Base-by-base conservation (phyloP, 306 rosid genomes). In the Senna siamea region DNA sequence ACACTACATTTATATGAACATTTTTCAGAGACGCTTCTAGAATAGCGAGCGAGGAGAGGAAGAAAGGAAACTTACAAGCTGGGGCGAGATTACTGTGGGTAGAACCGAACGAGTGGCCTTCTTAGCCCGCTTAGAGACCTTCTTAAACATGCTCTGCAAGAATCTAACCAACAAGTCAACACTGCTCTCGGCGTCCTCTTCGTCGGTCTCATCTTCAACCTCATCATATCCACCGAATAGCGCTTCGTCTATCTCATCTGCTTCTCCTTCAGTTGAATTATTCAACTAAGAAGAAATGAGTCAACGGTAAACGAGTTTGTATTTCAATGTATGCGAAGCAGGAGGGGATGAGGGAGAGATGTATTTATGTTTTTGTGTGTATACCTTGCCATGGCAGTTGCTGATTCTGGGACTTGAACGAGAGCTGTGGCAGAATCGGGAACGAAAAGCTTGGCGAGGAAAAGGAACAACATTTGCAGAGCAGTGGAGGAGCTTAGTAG, bases 51-150 rank as follows among this genome's bases (percentile, higher is more conserved):
- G n/a, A n/a, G n/a, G n/a, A n/a, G n/a, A n/a, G n/a, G n/a, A 22
- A 69, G 15, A 56, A 40, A 18, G 26, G 58, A 69, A 34, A 75
- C 87, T 85, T 74, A 89, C 92, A 82, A 87, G 89, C 83, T 87
- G 90, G 60, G 92, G 83, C 46, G 92, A 78, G 1, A 89, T 80
- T 0, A 79, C 82, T 22, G 85, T 6, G 5, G 96, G 96, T 59
- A 89, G 76, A 83, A 89, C 86, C 34, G 92, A 83, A 61, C 89
- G 90, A 18, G 89, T 81, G 17, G 90, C 96, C 68, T 85, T 89
- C 84, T 87, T 89, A 15, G 96, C 96, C 4, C 84, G 81, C 83
- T 78, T 89, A 22, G 96, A 80, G 43, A 87, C 73, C 26, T 89
- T 89, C 85, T 65, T 85, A 72, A 85, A 84, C 90, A 82, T 87